Base-by-base conservation (phyloP, 441 rosid species). In the Daphne laureola region DNA sequence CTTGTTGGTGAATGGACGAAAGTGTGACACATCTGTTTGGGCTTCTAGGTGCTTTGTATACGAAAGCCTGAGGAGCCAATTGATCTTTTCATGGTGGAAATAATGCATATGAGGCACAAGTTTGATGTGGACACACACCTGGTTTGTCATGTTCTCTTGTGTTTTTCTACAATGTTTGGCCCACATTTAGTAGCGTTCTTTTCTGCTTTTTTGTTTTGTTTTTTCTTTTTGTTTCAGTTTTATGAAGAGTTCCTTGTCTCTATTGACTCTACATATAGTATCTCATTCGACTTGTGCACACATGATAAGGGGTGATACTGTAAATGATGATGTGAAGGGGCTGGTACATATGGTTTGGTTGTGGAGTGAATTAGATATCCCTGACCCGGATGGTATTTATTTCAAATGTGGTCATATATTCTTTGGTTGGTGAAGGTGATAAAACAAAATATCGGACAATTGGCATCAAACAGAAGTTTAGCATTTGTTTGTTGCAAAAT, bases 21-120 rank as follows among this genome's bases (percentile, higher is more conserved):
- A 45, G 11, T 44, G 53, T 49, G 23, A 27, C 52, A 51, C 59
- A 48, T 51, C 18, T 51, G 14, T 52, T 46, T 48, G 41, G 17
- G 45, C 58, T 49, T 68, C 43, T 72, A 92, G 96, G 95, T 92
- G 51, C 92, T 92, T 35, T 89, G 96, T 68, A 71, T 92, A 46
- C 77, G 78, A 55, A 92, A 86, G 70, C 89, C 95, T 38, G 85
- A 84, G 71, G 90, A 89, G 64, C 74, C 84, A 48, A 78, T 89
- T 63, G 98, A 89, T 74, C 82, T 92, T 35, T 89, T 92, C 67
- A 89, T 92, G 96, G 96, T 92, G 63, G 98, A 92, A 80, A 83
- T 89, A 43, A 92, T 89, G 97, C 95, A 89, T 79, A 92, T 86
- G 96, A 91, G 92, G 47, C 96, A 92, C 56, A 90, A 89, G 66